Percentiles rank a stretch among this genome's conserved stretches.
These are phyloP conservation scores for Prototheca cutis DNA, from an alignment of 163 green algal species.

Conservation along the genomic window DNA sequence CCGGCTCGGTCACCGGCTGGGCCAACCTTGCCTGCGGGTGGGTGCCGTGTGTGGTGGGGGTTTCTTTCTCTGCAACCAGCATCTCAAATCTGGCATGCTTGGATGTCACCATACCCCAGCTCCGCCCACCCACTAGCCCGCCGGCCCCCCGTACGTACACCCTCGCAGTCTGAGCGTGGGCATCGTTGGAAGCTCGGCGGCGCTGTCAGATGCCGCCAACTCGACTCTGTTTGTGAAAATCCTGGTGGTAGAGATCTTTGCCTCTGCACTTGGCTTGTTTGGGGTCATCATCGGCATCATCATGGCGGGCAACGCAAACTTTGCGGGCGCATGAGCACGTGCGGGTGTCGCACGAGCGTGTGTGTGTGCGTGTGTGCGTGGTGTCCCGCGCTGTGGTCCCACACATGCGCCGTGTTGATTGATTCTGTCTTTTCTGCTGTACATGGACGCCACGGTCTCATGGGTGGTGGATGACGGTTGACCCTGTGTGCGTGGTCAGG, in stretches of 20 bases:
- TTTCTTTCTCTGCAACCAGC: neutral
- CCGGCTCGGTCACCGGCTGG: constrained; percentile 81
- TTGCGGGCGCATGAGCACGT: constrained; percentile 8
- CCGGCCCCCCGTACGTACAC: too few species aligned
- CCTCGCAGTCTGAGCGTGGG: constrained; percentile 88
- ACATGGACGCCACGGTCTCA: too few species aligned
- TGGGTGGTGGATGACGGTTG: too few species aligned
- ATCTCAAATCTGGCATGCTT: too few species aligned
- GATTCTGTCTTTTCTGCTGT: too few species aligned
- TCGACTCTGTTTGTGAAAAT: constrained; percentile 99
- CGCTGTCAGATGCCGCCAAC: constrained; percentile 95
- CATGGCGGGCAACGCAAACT: constrained; percentile 65
- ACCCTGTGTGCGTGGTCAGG: too few species aligned
- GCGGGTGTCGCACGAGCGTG: too few species aligned
- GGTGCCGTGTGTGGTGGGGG: constrained; percentile 7
- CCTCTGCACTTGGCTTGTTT: constrained; percentile 63
- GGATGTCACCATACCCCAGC: too few species aligned
- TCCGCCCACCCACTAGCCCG: too few species aligned
- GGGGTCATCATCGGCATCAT: constrained; percentile 98
- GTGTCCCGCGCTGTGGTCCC: too few species aligned
- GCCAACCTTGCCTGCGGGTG: constrained; percentile 96
- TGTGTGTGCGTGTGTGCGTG: neutral
- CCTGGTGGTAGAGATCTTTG: constrained; percentile 99
- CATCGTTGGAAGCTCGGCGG: constrained; percentile 90
- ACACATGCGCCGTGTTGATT: too few species aligned